A percentile compares a stretch with the other conserved stretches of the same genome.
These are phyloP conservation scores for Colletotrichum falcatum DNA, from an alignment of 2,329 filamentous ascomycete species.

Conservation along the genomic window DNA sequence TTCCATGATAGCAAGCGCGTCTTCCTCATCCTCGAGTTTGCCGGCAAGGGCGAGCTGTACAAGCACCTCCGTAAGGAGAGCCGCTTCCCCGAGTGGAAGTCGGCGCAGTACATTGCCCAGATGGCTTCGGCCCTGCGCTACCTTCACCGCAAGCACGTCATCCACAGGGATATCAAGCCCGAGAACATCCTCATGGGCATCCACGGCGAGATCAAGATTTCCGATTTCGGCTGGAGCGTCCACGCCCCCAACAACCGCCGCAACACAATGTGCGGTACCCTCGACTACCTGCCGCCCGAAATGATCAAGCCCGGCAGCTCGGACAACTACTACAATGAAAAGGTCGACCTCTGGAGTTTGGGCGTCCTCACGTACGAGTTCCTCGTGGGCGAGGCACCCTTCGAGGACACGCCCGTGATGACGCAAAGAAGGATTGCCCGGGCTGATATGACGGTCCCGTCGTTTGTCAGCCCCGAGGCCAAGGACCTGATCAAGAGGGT, in stretches of 20 bases:
- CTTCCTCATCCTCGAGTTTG: constrained; percentile 89
- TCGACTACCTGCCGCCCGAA: constrained; percentile 97
- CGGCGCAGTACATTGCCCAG: constrained; percentile 87
- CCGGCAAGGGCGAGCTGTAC: constrained; percentile 87
- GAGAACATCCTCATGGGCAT: constrained; percentile 97
- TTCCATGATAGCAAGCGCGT: constrained; percentile 92
- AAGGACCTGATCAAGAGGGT: constrained; percentile 93
- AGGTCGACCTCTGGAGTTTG: constrained; percentile 96
- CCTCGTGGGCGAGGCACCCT: constrained; percentile 93
- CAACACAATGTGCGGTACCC: constrained; percentile 95
- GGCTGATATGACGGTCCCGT: constrained; percentile 92
- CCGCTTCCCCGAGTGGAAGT: constrained; percentile 87
- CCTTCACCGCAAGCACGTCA: constrained; percentile 95
- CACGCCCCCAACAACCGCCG: constrained; percentile 95
- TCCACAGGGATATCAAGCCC: constrained; percentile 97
- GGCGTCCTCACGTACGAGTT: constrained; percentile 98
- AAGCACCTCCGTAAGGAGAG: constrained; percentile 85
- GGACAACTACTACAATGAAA: constrained; percentile 93
- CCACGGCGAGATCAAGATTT: constrained; percentile 98
- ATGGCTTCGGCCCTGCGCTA: constrained; percentile 93
- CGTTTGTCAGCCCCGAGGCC: constrained; percentile 90
- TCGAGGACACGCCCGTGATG: constrained; percentile 95
- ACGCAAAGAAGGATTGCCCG: constrained; percentile 90
- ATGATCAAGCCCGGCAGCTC: constrained; percentile 88
- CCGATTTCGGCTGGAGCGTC: constrained; percentile 98